These are phyloP conservation scores for Agaricus subrufescens DNA, from an alignment of 768 basidiomycete genomes.

Conservation along the genomic window DNA sequence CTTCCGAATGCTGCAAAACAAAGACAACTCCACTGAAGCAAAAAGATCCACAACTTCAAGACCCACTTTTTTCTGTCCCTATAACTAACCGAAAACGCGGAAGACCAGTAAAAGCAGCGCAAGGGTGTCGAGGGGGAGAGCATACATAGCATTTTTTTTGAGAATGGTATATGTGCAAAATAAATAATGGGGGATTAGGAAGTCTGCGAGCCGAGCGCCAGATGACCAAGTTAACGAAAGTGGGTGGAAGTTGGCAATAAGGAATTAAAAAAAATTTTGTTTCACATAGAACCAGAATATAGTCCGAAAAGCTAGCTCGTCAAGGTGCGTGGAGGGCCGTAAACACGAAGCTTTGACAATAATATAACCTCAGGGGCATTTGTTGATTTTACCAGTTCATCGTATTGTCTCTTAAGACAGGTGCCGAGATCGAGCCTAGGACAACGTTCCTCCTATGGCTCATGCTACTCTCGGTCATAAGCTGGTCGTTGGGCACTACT, in stretches of 20 bases:
- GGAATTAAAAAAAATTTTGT: not conserved
- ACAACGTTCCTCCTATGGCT: constrained; percentile 56
- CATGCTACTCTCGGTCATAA: constrained; percentile 13
- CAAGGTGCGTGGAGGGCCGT: not conserved
- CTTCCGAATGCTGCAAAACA: too few species aligned
- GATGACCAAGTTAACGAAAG: not conserved
- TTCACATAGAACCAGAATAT: not conserved
- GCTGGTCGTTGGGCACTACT: constrained; percentile 9
- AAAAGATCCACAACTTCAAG: too few species aligned
- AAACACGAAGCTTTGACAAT: not conserved
- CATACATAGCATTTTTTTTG: not conserved
- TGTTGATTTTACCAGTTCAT: constrained; percentile 64
- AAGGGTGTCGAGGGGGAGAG: not conserved
- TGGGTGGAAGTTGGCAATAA: not conserved
- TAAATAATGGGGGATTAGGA: not conserved
- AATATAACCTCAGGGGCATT: not conserved
- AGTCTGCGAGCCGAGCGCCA: not conserved
- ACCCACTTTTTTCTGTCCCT: too few species aligned
- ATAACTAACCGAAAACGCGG: not conserved
- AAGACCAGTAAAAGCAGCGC: not conserved
- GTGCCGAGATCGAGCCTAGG: constrained; percentile 67
- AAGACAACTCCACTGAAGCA: too few species aligned
- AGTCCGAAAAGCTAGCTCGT: not conserved
- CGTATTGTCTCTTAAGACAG: constrained; percentile 75
- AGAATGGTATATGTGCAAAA: not conserved